A percentile compares a stretch with the other conserved stretches of the same genome.
Conservation (phyloP, 306 rosid species). For the Comarum palustre region DNA sequence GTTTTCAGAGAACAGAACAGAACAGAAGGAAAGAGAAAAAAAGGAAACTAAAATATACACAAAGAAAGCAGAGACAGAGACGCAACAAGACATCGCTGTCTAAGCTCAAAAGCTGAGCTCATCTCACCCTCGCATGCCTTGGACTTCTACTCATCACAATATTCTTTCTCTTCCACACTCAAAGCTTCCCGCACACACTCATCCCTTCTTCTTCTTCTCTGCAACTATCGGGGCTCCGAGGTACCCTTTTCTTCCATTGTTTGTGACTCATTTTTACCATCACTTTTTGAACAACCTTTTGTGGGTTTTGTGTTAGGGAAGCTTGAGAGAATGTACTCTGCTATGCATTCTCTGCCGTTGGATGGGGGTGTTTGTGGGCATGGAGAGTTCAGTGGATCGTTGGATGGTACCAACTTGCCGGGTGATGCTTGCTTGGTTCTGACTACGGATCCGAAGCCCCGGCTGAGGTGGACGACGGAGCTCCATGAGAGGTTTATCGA, state of each 20-base stretch:
- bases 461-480: constrained; percentile 63
- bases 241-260: constrained; percentile 20
- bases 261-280: not conserved
- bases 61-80: constrained; percentile 32
- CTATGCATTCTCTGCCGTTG: constrained; percentile 46
- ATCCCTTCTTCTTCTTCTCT: constrained; percentile 6
- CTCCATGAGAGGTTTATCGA: constrained; percentile 62
- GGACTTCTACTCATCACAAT: not conserved
- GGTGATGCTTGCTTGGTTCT: constrained; percentile 60
- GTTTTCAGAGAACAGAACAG: constrained; percentile 16
- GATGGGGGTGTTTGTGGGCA: constrained; percentile 38
- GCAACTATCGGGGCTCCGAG: constrained; percentile 32
- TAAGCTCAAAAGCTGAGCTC: constrained; percentile 10
- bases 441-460: constrained; percentile 59
- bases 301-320: constrained; percentile 1
- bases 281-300: not conserved
- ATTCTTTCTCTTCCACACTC: constrained; percentile 21
- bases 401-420: constrained; percentile 51
- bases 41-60: not conserved
- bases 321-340: constrained; percentile 41
- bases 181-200: too few relatives aligned
- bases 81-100: constrained; percentile 53
- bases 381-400: constrained; percentile 44
- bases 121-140: constrained; percentile 27
- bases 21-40: not conserved